Conservation (phyloP, 768 basidiomycete genomes). For the Fomitopsis serialis region DNA sequence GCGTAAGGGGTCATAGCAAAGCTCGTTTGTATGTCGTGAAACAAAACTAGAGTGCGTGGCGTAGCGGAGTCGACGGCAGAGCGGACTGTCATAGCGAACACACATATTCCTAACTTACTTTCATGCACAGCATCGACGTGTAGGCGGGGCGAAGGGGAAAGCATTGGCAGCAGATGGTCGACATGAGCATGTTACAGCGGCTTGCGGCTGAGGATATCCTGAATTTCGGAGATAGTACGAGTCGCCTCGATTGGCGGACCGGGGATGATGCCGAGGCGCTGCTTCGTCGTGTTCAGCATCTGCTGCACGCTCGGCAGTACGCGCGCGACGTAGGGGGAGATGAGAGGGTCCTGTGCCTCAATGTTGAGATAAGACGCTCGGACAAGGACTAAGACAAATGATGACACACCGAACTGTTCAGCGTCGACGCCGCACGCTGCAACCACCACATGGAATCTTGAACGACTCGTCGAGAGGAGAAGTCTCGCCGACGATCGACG, state of each 20-base stretch:
- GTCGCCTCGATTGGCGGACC: slow-evolving; percentile 66
- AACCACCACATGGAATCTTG: slow-evolving; percentile 87
- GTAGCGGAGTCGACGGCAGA: neutral
- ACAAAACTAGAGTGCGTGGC: neutral
- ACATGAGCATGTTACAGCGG: slow-evolving; percentile 9
- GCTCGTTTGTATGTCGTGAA: neutral
- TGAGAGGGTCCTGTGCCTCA: slow-evolving; percentile 61
- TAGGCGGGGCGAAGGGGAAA: neutral
- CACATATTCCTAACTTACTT: slow-evolving; percentile 13
- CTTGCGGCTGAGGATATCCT: slow-evolving; percentile 59
- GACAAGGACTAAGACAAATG: neutral
- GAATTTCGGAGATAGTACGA: slow-evolving; percentile 68
- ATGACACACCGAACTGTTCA: slow-evolving; percentile 63
- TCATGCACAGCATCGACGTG: slow-evolving; percentile 14
- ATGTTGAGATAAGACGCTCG: slow-evolving; percentile 5
- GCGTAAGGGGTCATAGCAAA: slow-evolving; percentile 5
- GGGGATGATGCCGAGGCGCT: slow-evolving; percentile 73
- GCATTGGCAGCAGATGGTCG: neutral
- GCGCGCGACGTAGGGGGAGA: slow-evolving; percentile 75
- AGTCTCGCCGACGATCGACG: slow-evolving; percentile 68
- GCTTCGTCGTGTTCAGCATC: slow-evolving; percentile 73
- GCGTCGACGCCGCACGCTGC: slow-evolving; percentile 63
- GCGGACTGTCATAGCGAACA: slow-evolving; percentile 2
- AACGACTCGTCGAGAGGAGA: slow-evolving; percentile 76
- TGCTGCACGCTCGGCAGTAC: slow-evolving; percentile 77